These are phyloP conservation scores for Amylostereum chailletii DNA, from an alignment of 1,284 basidiomycete genomes.

Conservation along the genomic window DNA sequence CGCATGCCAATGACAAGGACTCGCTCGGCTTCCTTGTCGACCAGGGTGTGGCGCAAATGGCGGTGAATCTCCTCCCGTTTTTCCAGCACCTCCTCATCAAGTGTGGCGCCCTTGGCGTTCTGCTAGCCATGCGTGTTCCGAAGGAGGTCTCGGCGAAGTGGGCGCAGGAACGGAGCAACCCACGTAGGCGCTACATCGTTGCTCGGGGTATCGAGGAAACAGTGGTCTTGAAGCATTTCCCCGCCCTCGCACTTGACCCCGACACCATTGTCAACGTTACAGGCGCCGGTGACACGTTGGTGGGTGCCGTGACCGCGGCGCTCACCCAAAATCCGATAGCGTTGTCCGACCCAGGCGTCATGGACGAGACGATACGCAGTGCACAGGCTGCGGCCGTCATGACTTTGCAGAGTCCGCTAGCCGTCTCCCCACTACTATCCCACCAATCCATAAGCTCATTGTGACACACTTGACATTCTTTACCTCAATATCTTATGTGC, in stretches of 20 bases:
- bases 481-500: too few species aligned
- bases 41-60: conserved; percentile 70
- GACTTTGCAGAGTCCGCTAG: conserved; percentile 50
- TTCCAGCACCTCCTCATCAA: conserved; percentile 80
- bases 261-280: conserved; percentile 67
- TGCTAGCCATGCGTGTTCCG: conserved; percentile 53
- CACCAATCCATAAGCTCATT: neutral
- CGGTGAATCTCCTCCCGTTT: conserved; percentile 71
- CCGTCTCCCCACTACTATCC: conserved; percentile 59
- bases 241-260: conserved; percentile 38
- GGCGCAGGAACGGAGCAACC: conserved; percentile 37
- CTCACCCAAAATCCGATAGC: conserved; percentile 34
- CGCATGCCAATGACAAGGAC: conserved; percentile 20
- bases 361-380: conserved; percentile 35
- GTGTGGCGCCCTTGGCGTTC: conserved; percentile 61
- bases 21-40: conserved; percentile 55
- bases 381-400: conserved; percentile 61
- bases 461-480: too few species aligned
- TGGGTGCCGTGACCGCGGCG: conserved; percentile 62
- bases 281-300: conserved; percentile 86
- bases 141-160: conserved; percentile 37
- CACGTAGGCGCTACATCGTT: conserved; percentile 39
- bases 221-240: conserved; percentile 65
- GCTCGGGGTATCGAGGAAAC: conserved; percentile 36
- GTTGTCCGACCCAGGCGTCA: conserved; percentile 34